phyloP scores from a whole-genome alignment of 164 flowering plant species.

The Houttuynia cordata region DNA sequence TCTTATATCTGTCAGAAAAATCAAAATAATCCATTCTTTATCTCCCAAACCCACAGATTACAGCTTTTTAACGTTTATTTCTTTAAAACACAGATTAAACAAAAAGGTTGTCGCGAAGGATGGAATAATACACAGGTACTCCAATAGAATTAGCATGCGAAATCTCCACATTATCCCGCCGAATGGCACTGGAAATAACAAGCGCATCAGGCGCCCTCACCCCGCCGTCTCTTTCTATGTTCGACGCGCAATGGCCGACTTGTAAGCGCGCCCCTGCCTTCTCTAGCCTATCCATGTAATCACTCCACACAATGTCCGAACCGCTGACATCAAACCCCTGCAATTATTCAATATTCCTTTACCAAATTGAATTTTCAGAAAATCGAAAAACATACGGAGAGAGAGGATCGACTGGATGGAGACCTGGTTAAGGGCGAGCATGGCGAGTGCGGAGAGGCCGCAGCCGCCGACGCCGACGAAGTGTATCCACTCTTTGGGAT shows the following conservation, averaged over 20 bases:
- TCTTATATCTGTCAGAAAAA: slow-evolving; percentile 24
- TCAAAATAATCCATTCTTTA: not conserved
- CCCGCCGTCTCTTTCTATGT: slow-evolving; percentile 18
- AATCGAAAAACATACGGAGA: not conserved
- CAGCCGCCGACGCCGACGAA: slow-evolving; percentile 43
- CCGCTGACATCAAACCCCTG: slow-evolving; percentile 43
- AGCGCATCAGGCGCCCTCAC: slow-evolving; percentile 19
- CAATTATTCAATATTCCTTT: not conserved
- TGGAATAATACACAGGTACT: slow-evolving; percentile 12
- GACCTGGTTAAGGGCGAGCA: slow-evolving; percentile 37
- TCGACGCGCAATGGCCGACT: slow-evolving; percentile 28
- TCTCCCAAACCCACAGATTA: not conserved
- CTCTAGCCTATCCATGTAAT: slow-evolving; percentile 24
- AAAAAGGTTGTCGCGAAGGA: not conserved
- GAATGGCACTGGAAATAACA: slow-evolving; percentile 39
- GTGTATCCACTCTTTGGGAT: slow-evolving; percentile 23
- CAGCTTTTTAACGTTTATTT: not conserved
- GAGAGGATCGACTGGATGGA: not conserved
- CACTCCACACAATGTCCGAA: slow-evolving; percentile 36
- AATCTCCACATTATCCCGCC: slow-evolving; percentile 32
- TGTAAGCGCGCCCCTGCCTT: slow-evolving; percentile 28
- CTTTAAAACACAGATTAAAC: no score
- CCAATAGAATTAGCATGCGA: slow-evolving; percentile 26
- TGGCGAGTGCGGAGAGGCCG: slow-evolving; percentile 44
- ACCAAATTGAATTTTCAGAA: not conserved